Conservation (phyloP, 495 filamentous ascomycete genomes). For the Penicillium diatomitis region DNA sequence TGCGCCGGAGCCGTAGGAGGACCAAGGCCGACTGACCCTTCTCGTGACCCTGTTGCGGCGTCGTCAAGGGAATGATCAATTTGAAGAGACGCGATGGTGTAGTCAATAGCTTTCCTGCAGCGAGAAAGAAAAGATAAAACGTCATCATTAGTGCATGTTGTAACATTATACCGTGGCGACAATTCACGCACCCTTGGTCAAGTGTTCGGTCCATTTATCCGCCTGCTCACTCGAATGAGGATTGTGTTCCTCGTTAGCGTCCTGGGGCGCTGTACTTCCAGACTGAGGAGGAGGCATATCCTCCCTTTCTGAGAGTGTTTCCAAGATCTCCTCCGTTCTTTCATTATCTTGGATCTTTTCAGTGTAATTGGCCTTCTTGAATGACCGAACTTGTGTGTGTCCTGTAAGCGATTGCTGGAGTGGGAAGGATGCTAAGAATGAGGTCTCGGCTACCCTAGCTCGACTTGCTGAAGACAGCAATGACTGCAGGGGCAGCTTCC, state of each 20-base stretch:
- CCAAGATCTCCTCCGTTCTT: slow-evolving; percentile 15
- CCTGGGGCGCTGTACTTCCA: slow-evolving; percentile 3
- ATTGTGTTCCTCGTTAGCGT: slow-evolving; percentile 1
- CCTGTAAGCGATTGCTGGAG: background rate
- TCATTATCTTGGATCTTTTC: slow-evolving; percentile 11
- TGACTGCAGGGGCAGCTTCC: background rate
- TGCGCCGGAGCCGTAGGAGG: no score
- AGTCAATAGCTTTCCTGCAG: slow-evolving; percentile 73
- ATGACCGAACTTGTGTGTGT: slow-evolving; percentile 7
- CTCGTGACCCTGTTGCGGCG: slow-evolving; percentile 38
- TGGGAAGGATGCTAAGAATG: background rate
- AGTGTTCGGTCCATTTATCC: slow-evolving; percentile 38
- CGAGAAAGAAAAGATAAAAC: no score
- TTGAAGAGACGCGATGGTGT: slow-evolving; percentile 87
- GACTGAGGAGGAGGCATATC: slow-evolving; percentile 4
- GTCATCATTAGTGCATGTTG: no score
- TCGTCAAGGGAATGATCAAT: slow-evolving; percentile 72
- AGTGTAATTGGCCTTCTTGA: slow-evolving; percentile 14
- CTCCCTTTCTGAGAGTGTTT: slow-evolving; percentile 8
- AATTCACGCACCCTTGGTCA: slow-evolving; percentile 51
- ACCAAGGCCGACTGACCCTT: slow-evolving; percentile 34
- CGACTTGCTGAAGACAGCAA: background rate
- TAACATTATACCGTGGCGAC: background rate
- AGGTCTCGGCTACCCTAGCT: background rate
- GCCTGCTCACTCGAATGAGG: slow-evolving; percentile 39